Conservation (phyloP, 441 rosid species). For the Euphorbia corollata region DNA sequence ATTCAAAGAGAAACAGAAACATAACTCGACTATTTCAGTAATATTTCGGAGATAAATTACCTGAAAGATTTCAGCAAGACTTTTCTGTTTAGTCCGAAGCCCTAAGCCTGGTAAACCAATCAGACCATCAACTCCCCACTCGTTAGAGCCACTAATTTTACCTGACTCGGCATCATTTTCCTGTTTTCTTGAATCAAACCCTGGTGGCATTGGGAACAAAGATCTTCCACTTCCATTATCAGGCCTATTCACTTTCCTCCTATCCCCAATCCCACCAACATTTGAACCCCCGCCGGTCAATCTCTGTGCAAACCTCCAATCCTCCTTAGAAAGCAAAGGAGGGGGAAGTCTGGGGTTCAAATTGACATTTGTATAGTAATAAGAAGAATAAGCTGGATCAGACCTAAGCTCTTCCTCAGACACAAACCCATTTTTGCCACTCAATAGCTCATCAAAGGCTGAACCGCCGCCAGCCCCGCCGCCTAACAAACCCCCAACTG, state of each 20-base stretch:
- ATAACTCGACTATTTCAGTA: background rate
- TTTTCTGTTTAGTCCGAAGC: conserved; percentile 70
- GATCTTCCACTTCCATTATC: conserved; percentile 44
- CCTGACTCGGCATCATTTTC: conserved; percentile 42
- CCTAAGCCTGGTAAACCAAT: conserved; percentile 74
- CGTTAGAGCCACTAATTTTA: conserved; percentile 36
- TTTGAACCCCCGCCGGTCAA: conserved; percentile 52
- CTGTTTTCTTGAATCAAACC: conserved; percentile 64
- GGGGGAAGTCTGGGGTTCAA: conserved; percentile 96
- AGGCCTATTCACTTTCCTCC: conserved; percentile 48
- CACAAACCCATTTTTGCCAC: conserved; percentile 36
- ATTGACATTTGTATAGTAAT: conserved; percentile 79
- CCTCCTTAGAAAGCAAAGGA: conserved; percentile 82
- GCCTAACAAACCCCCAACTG: conserved; percentile 65
- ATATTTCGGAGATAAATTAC: conserved; percentile 28
- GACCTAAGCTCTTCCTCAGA: conserved; percentile 79
- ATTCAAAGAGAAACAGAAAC: background rate
- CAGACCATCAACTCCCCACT: conserved; percentile 80
- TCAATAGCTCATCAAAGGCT: conserved; percentile 41
- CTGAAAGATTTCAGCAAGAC: conserved; percentile 83
- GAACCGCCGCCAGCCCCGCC: conserved; percentile 35
- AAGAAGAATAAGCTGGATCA: conserved; percentile 71
- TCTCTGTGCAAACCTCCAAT: conserved; percentile 80
- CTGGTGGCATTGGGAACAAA: conserved; percentile 75
- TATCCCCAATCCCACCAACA: conserved; percentile 84